Evolutionary conservation across 1,284 basidiomycete genomes (phyloP).

Genomic region (Wallemia mellicola): DNA sequence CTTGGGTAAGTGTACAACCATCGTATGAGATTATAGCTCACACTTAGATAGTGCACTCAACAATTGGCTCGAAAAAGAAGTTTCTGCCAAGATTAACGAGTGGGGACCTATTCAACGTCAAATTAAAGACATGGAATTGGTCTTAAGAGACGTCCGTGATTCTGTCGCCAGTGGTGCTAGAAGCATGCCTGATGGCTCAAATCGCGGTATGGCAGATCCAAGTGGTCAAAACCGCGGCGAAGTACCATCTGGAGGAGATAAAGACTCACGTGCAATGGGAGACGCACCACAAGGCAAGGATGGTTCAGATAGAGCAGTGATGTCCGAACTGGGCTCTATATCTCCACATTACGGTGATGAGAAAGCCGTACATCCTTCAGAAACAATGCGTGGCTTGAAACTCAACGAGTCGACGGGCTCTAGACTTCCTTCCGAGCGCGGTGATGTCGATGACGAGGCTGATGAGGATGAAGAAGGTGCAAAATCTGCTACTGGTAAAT

Average conservation of each 20-base stretch:
- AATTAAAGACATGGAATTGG: neutral
- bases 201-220: neutral
- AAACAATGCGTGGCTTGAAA: neutral
- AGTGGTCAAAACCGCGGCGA: too few species aligned
- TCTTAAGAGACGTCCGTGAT: neutral
- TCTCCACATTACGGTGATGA: neutral
- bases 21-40: neutral
- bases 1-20: neutral
- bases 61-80: slow-evolving; percentile 1
- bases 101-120: neutral
- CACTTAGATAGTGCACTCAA: neutral
- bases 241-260: too few species aligned
- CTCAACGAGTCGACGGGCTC: neutral
- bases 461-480: neutral
- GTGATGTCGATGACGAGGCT: neutral
- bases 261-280: neutral
- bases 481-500: neutral
- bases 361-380: neutral
- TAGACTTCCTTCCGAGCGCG: neutral
- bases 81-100: slow-evolving; percentile 1
- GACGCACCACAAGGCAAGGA: neutral
- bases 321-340: too few species aligned
- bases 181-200: neutral
- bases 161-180: neutral
- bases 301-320: neutral